phyloP scores from a whole-genome alignment of 768 basidiomycete species.

The Boletus insuetus region DNA sequence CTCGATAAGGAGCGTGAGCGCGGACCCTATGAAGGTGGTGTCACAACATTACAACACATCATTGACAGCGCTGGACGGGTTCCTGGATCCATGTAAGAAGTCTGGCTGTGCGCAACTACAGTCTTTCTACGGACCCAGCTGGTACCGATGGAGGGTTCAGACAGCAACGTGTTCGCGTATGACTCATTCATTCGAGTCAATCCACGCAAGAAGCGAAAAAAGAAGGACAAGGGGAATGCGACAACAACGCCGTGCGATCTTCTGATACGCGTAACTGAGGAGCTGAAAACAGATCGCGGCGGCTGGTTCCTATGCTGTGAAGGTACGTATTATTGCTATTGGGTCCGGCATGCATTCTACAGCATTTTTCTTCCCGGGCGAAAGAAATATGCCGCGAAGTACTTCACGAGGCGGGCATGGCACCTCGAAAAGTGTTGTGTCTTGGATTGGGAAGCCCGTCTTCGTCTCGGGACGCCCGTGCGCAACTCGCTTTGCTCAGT shows the following conservation, averaged over 20 bases:
- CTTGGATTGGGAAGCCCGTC: slow-evolving; percentile 76
- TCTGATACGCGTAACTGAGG: slow-evolving; percentile 43
- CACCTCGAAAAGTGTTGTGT: slow-evolving; percentile 48
- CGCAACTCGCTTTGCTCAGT: slow-evolving; percentile 67
- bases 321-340: slow-evolving; percentile 42
- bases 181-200: slow-evolving; percentile 51
- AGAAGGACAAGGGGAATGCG: slow-evolving; percentile 31
- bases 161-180: slow-evolving; percentile 34
- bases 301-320: slow-evolving; percentile 56
- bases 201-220: slow-evolving; percentile 50
- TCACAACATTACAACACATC: no score
- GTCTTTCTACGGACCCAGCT: neutral
- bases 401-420: slow-evolving; percentile 24
- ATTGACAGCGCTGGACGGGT: neutral
- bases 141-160: slow-evolving; percentile 13
- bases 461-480: slow-evolving; percentile 56
- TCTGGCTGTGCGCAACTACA: neutral
- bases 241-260: slow-evolving; percentile 37
- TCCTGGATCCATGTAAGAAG: neutral
- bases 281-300: slow-evolving; percentile 39
- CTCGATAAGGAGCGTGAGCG: neutral
- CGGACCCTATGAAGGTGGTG: no score
- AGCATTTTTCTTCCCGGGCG: slow-evolving; percentile 6
- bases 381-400: slow-evolving; percentile 39
- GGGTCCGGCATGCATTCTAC: slow-evolving; percentile 1